Evolutionary conservation across 2,329 filamentous ascomycete genomes (phyloP).

Genomic region (Xylaria sp.): DNA sequence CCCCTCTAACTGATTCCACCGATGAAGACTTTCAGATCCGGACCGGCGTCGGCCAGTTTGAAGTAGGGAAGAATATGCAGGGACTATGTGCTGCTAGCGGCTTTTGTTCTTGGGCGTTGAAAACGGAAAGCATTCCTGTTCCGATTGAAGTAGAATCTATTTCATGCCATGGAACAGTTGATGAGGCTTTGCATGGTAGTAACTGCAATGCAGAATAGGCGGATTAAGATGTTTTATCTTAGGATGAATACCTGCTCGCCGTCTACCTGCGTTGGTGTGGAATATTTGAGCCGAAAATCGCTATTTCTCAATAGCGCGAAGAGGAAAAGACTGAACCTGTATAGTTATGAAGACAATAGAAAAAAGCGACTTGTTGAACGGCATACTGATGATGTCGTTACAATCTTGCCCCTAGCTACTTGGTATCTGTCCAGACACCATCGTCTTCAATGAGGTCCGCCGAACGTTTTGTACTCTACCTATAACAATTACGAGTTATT

Average conservation of each 20-base stretch:
- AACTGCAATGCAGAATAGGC: constrained; percentile 16
- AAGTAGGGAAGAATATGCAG: constrained; percentile 36
- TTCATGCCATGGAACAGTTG: constrained; percentile 19
- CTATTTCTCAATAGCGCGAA: neutral
- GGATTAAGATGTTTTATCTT: neutral
- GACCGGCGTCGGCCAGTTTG: constrained; percentile 43
- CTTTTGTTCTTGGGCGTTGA: constrained; percentile 33
- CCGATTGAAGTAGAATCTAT: constrained; percentile 16
- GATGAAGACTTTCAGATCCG: constrained; percentile 34
- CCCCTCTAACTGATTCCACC: constrained; percentile 9
- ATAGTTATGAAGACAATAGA: neutral
- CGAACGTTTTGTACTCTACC: neutral
- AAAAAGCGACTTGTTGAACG: no score
- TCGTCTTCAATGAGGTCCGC: neutral
- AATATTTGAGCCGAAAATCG: neutral
- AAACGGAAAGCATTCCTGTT: constrained; percentile 38
- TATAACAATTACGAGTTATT: neutral
- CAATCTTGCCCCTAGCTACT: constrained; percentile 14
- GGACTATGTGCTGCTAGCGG: constrained; percentile 42
- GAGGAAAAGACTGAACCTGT: neutral
- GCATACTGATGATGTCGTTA: neutral
- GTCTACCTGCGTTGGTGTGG: neutral
- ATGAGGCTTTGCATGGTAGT: constrained; percentile 28
- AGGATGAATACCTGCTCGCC: neutral
- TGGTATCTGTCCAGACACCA: neutral